phyloP scores from a whole-genome alignment of 2,329 filamentous ascomycete species.

The Acarospora socialis region DNA sequence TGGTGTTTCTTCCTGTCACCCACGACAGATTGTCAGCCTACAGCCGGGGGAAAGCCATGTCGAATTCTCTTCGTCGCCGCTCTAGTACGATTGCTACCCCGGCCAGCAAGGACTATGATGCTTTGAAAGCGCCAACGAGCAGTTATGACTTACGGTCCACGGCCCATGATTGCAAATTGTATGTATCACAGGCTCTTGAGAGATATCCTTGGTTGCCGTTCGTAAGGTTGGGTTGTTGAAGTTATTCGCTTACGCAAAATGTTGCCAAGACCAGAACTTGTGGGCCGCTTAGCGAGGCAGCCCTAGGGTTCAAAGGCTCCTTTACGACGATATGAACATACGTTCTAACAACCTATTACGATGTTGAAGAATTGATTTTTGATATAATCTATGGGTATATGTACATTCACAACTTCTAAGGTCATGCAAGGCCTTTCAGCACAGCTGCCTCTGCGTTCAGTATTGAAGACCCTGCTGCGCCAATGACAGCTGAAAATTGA shows the following conservation, averaged over 20 bases:
- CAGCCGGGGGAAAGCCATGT: background rate
- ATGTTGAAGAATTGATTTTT: conserved; percentile 2
- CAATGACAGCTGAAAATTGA: conserved; percentile 57
- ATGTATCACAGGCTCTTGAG: background rate
- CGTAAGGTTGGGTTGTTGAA: too few species aligned
- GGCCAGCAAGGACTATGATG: background rate
- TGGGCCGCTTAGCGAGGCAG: too few species aligned
- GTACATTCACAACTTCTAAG: conserved; percentile 11
- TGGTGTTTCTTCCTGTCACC: conserved; percentile 86
- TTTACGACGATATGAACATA: too few species aligned
- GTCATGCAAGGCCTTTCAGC: conserved; percentile 65
- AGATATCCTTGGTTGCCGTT: conserved; percentile 2
- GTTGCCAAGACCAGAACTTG: too few species aligned
- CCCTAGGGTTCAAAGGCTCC: too few species aligned
- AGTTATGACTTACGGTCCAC: conserved; percentile 47
- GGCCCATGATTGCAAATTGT: conserved; percentile 44
- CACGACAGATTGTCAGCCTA: conserved; percentile 18
- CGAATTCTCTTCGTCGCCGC: background rate
- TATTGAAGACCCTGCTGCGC: conserved; percentile 90
- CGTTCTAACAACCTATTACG: conserved; percentile 3
- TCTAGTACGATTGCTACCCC: conserved; percentile 1
- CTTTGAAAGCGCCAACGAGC: background rate
- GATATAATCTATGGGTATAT: conserved; percentile 1
- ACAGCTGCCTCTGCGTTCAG: conserved; percentile 87
- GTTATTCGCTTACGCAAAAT: too few species aligned